A percentile compares a stretch with the other conserved stretches of the same genome.
phyloP scores from a whole-genome alignment of 768 basidiomycete species.

The Chalciporus sphaerocephalus region DNA sequence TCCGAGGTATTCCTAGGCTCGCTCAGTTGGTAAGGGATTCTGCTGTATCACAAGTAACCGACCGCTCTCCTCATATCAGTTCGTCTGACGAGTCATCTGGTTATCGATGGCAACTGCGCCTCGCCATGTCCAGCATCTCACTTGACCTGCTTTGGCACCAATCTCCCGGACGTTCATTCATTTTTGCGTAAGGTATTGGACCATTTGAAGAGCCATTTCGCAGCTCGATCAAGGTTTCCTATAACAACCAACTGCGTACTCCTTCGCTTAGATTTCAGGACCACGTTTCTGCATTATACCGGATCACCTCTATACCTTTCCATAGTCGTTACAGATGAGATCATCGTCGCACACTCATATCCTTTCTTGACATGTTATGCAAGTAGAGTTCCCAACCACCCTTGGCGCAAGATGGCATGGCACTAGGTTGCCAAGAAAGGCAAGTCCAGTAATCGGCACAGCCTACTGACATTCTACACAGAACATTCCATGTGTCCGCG shows the following conservation, averaged over 20 bases:
- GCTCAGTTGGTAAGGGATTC: no score
- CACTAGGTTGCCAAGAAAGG: conserved; percentile 11
- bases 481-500: conserved; percentile 21
- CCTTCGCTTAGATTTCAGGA: conserved; percentile 5
- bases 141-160: no score
- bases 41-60: no score
- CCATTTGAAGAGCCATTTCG: conserved; percentile 1
- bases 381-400: background rate
- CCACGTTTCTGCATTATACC: conserved; percentile 16
- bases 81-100: background rate
- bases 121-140: no score
- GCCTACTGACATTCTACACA: conserved; percentile 19
- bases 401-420: background rate
- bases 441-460: conserved; percentile 18
- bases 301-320: background rate
- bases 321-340: background rate
- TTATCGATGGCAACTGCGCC: no score
- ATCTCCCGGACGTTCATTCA: no score
- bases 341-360: background rate
- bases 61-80: background rate
- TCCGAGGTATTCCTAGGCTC: no score
- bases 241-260: background rate
- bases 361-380: background rate
- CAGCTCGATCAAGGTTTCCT: conserved; percentile 4
- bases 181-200: background rate